Evolutionary conservation across 306 rosid genomes (phyloP), one percentile per base, ranked within the genome.

Genomic region (Senna siamea): DNA sequence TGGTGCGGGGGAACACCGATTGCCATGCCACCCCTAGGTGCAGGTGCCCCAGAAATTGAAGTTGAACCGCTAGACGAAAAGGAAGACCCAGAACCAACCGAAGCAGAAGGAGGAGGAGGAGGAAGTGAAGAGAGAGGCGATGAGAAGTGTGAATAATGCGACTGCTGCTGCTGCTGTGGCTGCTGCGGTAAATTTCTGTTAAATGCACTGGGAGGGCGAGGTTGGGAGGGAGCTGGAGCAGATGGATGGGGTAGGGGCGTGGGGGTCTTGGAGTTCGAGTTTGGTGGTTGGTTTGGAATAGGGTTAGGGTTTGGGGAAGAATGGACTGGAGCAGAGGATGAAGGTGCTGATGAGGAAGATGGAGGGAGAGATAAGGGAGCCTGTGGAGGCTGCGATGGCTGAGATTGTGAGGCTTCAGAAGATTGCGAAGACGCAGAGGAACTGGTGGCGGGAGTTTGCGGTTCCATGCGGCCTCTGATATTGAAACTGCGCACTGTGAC

Each of bases 1-100:
- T 88, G 96, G 76, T 88, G 92, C 1, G 97, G 86, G 4, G 95
- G 96, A 9, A 89, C 90, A 41, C 98, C 97, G n/a, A 87, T 75
- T 28, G 98, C 88, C 78, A 91, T 78, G 70, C 95, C 87, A 3
- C 93, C 88, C 35, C 94, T 78, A 0, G 90, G 91, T 2, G 81
- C 62, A 0, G 58, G 80, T n/a, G 66, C 2, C 43, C 85, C 80
- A 1, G 95, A 43, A 75, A 79, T 43, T 7, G 88, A 81, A 6
- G 89, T 66, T 2, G 87, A 55, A 1, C 80, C 61, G 28, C 75
- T 28, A 34, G 88, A 74, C 34, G 76, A 73, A 41, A 74, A 73
- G 44, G 85, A 79, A 62, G 94, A 76, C 5, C 77, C 65, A 13
- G 88, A 56, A 0, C 86, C 70, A 23, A 67, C 28, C 6, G 87